phyloP scores from a whole-genome alignment of 2,329 filamentous ascomycete species.

The Monosporascus sp. region DNA sequence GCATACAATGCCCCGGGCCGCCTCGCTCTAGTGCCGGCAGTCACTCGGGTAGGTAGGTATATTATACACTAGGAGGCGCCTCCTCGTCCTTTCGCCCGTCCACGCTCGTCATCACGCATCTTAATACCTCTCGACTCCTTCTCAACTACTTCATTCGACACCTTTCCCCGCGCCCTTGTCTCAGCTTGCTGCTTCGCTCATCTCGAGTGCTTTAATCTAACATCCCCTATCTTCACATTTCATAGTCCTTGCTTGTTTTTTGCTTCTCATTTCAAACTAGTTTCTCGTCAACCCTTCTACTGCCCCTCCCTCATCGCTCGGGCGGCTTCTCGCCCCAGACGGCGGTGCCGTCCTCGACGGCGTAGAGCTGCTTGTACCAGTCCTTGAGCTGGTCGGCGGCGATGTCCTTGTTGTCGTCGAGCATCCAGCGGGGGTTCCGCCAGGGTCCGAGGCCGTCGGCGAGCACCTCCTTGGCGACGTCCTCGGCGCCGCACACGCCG shows the following conservation, averaged over 20 bases:
- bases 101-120: no score
- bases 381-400: neutral
- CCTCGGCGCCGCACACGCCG: neutral
- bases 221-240: neutral
- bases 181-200: no score
- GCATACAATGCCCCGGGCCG: neutral
- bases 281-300: neutral
- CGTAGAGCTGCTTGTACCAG: neutral
- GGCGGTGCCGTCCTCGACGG: neutral
- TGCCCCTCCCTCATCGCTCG: neutral
- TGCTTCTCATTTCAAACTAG: neutral
- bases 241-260: neutral
- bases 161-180: no score
- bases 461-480: neutral
- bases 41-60: neutral
- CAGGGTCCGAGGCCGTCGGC: constrained; percentile 1
- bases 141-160: no score
- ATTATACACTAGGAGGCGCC: neutral
- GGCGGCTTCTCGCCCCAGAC: neutral
- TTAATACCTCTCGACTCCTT: no score
- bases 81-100: neutral
- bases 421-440: neutral
- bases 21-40: neutral
- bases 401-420: neutral
- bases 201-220: no score